Base-by-base conservation (phyloP, 371 early-diverging fungal genomes). In the Mortierella sp. region DNA sequence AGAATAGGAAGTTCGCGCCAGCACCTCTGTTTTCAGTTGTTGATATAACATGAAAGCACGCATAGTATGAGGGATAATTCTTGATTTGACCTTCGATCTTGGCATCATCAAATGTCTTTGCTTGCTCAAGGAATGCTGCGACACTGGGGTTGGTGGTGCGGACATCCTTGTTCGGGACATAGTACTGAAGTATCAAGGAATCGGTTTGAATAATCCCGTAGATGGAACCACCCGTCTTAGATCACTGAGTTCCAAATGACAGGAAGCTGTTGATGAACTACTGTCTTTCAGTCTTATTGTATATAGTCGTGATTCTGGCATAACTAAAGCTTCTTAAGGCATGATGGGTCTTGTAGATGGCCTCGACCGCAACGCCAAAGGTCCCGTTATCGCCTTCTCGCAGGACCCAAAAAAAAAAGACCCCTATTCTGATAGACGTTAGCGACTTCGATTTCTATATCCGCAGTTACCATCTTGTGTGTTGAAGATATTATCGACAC, bases 331-430 rank as follows among this genome's bases (percentile, higher is more conserved):
- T 71, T n/a, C 42, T 59, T 26, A 51, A 24, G 0, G 71, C 44
- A 11, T n/a, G n/a, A n/a, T n/a, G n/a, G n/a, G n/a, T n/a, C n/a
- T n/a, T n/a, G n/a, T n/a, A 78, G 72, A 44, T 78, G 68, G 26
- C 62, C 44, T 62, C 53, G 30, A 73, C 71, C 9, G 80, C 73
- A 14, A 79, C 81, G 8, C 81, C 85, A 68, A 71, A 84, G 7
- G 71, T 79, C 6, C 81, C 79, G 8, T 71, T 81, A 14, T 84
- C 85, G 5, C 83, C 87, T 14, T 85, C 87, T 19, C 84, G 79
- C 19, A 87, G 46, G 0, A 85, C 87, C 84, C 84, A 85, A 41
- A 84, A n/a, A n/a, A n/a, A n/a, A 87, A 3, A 85, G 79, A 56
- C 85, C 85, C 15, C 69, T 42, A 30, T 84, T 63, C 37, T 68